Base-by-base conservation (phyloP, 108 stramenopile species). In the Cyclotella atomus region DNA sequence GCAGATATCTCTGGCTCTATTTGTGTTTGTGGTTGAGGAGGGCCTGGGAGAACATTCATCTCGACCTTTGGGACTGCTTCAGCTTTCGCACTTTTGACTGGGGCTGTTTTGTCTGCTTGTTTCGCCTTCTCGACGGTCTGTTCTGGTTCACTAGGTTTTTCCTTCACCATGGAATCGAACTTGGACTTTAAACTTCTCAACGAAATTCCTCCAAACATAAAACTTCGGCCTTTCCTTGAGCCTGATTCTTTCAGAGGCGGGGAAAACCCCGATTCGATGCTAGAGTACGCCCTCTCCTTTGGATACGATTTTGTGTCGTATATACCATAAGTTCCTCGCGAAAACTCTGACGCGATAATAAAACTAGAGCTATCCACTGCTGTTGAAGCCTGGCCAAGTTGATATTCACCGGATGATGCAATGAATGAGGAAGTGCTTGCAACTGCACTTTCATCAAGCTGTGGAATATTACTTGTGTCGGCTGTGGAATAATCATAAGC, bases 161-260 rank as follows among this genome's bases (percentile, higher is more conserved):
- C 56, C 29, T 30, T 57, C 32, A 30, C 56, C 9, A 49, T n/a
- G 47, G 47, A 49, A 57, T 57, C 56, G 14, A 57, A 57, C 56
- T 8, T 57, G 20, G 56, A 57, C 32, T 57, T 57, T 32, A 57
- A 32, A n/a, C 29, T 30, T 10, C 56, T 57, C 0, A 57, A n/a
- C 32, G 56, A 30, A 1, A 57, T n/a, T 29, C 56, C 56, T 15
- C 56, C 56, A 17, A 57, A 57, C 56, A 57, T 57, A n/a, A 57
- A 57, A n/a, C 20, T 52, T 10, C 56, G 56, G 30, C 56, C 29
- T 57, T 30, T 57, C 32, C 56, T 57, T 32, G 56, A 19, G 15
- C 2, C 16, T 30, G 30, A 57, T 32, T 57, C 56, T 32, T 57
- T 57, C 29, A 57, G 14, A 4, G 56, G 56, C 10, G 56, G 29